Base-by-base conservation (phyloP, 2,329 filamentous ascomycete species). In the Botrytis hyacinthi region DNA sequence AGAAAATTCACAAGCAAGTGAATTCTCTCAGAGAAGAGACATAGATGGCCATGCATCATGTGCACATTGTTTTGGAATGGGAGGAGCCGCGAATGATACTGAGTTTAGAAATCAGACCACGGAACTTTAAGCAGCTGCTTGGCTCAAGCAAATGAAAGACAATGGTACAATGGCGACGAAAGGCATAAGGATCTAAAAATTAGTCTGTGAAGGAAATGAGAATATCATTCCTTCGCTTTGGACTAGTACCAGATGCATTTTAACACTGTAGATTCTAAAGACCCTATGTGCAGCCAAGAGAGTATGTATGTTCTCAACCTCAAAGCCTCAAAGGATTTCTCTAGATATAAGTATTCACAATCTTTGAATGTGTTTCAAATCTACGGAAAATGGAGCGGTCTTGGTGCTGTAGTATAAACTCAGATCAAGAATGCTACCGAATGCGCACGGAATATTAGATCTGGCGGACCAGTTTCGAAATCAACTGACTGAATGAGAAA, bases 1-100 rank as follows among this genome's bases (percentile, higher is more conserved):
- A n/a, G 12, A 0, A 10, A 7, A 7, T 7, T 6, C 26, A 14
- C 0, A 18, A 54, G 5, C 14, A 54, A n/a, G 6, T 18, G 0
- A 8, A 16, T 8, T 8, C 6, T 29, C n/a, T 4, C n/a, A 8
- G 14, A 29, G 16, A 16, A 3, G 14, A 16, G 1, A 2, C 51
- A 7, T 29, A 1, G 1, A 54, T 54, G 1, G 51, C 4, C 0
- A 29, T 3, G 12, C 5, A n/a, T 54, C 2, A 29, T 16, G 12
- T 29, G 51, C 0, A 8, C 29, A 4, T n/a, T 6, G 1, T 14
- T 14, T 16, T 9, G 3, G 12, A n/a, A n/a, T 51, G 4, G 10
- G 4, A n/a, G 12, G 26, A 54, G 2, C 26, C 12, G 10, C 2
- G 14, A 7, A 7, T n/a, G 0, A 12, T 54, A n/a, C 22, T 5